phyloP scores from a whole-genome alignment of 768 basidiomycete genomes.

The Naganishia kalamii region DNA sequence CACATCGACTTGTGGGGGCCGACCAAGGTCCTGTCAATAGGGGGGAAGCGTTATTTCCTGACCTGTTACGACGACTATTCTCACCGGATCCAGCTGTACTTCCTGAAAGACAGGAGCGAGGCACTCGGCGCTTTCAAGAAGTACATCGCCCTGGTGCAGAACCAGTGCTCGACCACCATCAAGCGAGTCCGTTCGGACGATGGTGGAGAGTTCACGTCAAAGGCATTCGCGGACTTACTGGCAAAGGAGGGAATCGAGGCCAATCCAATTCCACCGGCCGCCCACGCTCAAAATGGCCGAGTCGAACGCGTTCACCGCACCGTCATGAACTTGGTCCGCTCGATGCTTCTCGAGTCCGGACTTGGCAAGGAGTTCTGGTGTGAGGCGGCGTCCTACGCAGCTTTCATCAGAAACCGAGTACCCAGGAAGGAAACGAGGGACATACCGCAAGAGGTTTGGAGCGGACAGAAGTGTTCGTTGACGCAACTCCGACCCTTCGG shows the following conservation, averaged over 20 bases:
- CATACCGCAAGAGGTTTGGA: background rate
- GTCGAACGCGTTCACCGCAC: constrained; percentile 27
- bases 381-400: constrained; percentile 7
- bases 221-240: background rate
- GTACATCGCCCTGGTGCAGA: constrained; percentile 9
- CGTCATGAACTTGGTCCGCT: constrained; percentile 21
- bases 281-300: constrained; percentile 26
- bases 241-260: background rate
- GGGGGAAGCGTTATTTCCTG: background rate
- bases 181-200: constrained; percentile 2
- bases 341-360: constrained; percentile 13
- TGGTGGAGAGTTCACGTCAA: constrained; percentile 6
- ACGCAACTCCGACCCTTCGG: constrained; percentile 14
- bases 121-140: background rate
- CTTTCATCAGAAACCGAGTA: constrained; percentile 8
- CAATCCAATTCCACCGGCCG: constrained; percentile 14
- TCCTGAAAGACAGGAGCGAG: constrained; percentile 1
- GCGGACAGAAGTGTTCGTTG: background rate
- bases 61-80: constrained; percentile 18
- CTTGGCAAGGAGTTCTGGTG: constrained; percentile 1
- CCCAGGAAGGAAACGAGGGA: background rate
- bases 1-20: constrained; percentile 7
- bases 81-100: background rate
- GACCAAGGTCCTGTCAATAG: background rate
- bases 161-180: background rate